Evolutionary conservation across 2,329 filamentous ascomycete genomes (phyloP).

Genomic region (Pseudogymnoascus verrucosus): DNA sequence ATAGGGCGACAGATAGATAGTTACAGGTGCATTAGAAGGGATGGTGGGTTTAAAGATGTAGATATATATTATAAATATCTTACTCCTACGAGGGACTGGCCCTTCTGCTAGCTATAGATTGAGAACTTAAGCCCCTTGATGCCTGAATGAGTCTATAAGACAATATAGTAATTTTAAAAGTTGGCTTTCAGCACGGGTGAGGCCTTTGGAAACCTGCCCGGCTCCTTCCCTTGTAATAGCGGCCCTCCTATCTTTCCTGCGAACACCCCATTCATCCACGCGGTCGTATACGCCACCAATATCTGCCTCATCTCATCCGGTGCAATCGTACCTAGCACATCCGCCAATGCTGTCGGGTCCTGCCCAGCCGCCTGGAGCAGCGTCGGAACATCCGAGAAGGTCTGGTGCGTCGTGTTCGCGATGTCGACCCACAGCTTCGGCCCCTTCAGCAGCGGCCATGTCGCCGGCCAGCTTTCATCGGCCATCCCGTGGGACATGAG

Average conservation of each 20-base stretch:
- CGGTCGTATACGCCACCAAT: not conserved
- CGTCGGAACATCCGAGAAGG: not conserved
- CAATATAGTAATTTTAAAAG: not conserved
- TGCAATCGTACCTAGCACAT: not conserved
- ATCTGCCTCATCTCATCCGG: not conserved
- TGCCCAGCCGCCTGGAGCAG: not conserved
- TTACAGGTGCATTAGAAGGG: not conserved
- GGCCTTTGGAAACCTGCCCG: not conserved
- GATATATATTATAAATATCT: not conserved
- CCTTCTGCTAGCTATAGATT: not conserved
- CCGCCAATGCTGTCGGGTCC: not conserved
- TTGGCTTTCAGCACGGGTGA: not conserved
- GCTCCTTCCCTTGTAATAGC: not conserved
- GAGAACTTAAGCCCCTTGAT: not conserved
- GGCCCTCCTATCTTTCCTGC: not conserved
- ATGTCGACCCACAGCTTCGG: not conserved
- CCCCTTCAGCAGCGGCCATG: not conserved
- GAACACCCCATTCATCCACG: not conserved
- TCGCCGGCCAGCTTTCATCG: not conserved
- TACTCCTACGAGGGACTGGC: not conserved
- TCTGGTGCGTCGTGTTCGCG: not conserved
- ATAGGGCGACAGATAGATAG: not conserved
- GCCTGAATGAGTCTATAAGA: not conserved
- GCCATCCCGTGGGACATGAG: conserved; percentile 22
- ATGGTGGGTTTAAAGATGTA: not conserved